phyloP scores from a whole-genome alignment of 768 basidiomycete genomes.

The Trichaptum fuscoviolaceum region DNA sequence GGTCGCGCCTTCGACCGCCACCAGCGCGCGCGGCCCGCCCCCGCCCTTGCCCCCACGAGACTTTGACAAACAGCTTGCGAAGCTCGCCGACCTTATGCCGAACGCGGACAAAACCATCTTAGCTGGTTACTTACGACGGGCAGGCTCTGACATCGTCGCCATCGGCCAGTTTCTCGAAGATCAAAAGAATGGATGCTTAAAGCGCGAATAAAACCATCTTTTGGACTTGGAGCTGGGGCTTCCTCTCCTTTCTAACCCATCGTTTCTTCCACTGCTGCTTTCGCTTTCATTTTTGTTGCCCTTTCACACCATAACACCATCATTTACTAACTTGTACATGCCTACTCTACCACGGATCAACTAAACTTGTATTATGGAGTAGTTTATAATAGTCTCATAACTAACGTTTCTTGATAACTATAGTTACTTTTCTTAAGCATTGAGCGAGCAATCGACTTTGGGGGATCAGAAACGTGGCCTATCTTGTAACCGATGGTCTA shows the following conservation, averaged over 20 bases:
- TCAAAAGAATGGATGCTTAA: slow-evolving; percentile 67
- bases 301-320: slow-evolving; percentile 5
- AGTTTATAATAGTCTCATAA: neutral
- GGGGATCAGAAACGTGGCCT: neutral
- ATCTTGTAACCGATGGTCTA: slow-evolving; percentile 33
- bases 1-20: slow-evolving; percentile 3
- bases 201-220: slow-evolving; percentile 22
- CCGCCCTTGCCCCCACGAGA: slow-evolving; percentile 32
- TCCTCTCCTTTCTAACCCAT: slow-evolving; percentile 8
- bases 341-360: slow-evolving; percentile 1
- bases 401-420: neutral
- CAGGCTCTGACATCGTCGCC: slow-evolving; percentile 79
- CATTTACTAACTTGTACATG: slow-evolving; percentile 7
- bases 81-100: slow-evolving; percentile 64
- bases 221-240: slow-evolving; percentile 12
- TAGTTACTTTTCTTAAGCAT: neutral
- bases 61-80: slow-evolving; percentile 66
- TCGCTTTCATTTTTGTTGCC: neutral
- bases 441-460: neutral
- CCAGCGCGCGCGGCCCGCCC: slow-evolving; percentile 6
- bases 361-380: slow-evolving; percentile 5
- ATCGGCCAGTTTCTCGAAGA: slow-evolving; percentile 85
- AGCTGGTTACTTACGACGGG: slow-evolving; percentile 63
- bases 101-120: slow-evolving; percentile 64
- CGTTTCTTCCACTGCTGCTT: neutral